A percentile compares a stretch with the other conserved stretches of the same genome.
phyloP scores from a whole-genome alignment of 345 rosid species.

The Aquilaria sinensis region DNA sequence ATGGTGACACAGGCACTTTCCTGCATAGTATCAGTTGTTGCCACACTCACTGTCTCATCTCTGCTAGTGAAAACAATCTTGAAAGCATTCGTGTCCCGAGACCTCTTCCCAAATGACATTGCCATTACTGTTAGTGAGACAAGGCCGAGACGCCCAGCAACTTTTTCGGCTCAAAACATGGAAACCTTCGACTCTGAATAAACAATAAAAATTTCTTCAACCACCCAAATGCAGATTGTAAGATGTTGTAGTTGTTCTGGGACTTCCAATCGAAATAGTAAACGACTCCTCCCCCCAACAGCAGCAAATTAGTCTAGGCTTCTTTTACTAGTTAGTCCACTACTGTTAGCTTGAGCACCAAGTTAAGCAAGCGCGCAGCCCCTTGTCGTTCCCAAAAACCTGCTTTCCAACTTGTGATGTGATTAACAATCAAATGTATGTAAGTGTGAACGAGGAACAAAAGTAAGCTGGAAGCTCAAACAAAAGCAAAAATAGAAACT shows the following conservation, averaged over 20 bases:
- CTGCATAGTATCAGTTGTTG: conserved; percentile 28
- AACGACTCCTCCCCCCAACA: too few species aligned
- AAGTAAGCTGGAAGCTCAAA: too few species aligned
- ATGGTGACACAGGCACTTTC: conserved; percentile 35
- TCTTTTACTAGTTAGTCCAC: not conserved
- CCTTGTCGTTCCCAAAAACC: too few species aligned
- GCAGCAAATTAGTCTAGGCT: conserved; percentile 1
- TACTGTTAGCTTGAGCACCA: not conserved
- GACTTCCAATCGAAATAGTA: not conserved
- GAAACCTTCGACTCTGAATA: conserved; percentile 26
- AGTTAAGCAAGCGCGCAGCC: not conserved
- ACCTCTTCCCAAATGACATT: conserved; percentile 66
- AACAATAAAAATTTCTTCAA: conserved; percentile 47
- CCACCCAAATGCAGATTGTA: conserved; percentile 16
- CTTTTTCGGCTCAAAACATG: conserved; percentile 41
- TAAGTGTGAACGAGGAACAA: too few species aligned
- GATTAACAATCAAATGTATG: too few species aligned
- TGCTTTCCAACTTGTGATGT: too few species aligned
- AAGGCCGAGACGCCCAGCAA: conserved; percentile 37
- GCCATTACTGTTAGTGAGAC: conserved; percentile 61
- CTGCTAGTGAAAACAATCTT: conserved; percentile 40
- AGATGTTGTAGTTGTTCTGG: conserved; percentile 40
- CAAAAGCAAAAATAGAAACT: too few species aligned
- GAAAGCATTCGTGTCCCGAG: conserved; percentile 41
- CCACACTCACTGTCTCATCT: conserved; percentile 47